Evolutionary conservation across 768 basidiomycete species (phyloP).

Genomic region (Boletus insuetus): DNA sequence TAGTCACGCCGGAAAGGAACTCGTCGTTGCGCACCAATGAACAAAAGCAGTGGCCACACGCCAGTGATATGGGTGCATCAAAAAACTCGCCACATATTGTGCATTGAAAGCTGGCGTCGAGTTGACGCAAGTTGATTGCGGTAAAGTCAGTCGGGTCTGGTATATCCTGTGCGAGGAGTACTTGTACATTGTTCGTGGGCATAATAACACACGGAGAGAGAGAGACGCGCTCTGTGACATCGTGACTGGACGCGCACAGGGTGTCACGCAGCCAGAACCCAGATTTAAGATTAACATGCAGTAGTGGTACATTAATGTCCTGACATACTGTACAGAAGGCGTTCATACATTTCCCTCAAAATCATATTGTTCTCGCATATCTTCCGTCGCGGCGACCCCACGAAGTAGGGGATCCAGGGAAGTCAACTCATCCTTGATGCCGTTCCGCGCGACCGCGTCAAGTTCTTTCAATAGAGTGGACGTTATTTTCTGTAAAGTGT

Average conservation of each 20-base stretch:
- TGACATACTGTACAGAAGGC: constrained; percentile 6
- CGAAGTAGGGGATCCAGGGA: constrained; percentile 77
- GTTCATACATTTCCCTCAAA: constrained; percentile 40
- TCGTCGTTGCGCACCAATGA: constrained; percentile 51
- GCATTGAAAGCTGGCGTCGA: constrained; percentile 70
- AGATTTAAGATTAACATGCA: constrained; percentile 7
- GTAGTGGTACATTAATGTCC: constrained; percentile 27
- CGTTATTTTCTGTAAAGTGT: constrained; percentile 75
- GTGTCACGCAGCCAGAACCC: constrained; percentile 17
- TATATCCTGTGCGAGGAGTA: constrained; percentile 36
- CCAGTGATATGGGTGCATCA: constrained; percentile 67
- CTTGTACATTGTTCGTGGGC: constrained; percentile 29
- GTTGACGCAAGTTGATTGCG: constrained; percentile 49
- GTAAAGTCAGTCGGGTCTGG: constrained; percentile 75
- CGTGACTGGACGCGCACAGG: constrained; percentile 24
- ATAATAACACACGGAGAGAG: constrained; percentile 9
- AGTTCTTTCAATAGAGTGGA: constrained; percentile 76
- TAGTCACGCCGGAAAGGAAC: background rate
- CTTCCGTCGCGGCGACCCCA: constrained; percentile 45
- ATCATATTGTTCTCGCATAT: constrained; percentile 40
- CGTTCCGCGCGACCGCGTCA: constrained; percentile 74
- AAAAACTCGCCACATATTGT: constrained; percentile 75
- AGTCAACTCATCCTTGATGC: constrained; percentile 79
- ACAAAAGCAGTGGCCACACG: constrained; percentile 83
- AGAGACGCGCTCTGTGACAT: constrained; percentile 15